These are phyloP conservation scores for Malania oleifera DNA, from an alignment of 164 flowering plant species.

Conservation along the genomic window DNA sequence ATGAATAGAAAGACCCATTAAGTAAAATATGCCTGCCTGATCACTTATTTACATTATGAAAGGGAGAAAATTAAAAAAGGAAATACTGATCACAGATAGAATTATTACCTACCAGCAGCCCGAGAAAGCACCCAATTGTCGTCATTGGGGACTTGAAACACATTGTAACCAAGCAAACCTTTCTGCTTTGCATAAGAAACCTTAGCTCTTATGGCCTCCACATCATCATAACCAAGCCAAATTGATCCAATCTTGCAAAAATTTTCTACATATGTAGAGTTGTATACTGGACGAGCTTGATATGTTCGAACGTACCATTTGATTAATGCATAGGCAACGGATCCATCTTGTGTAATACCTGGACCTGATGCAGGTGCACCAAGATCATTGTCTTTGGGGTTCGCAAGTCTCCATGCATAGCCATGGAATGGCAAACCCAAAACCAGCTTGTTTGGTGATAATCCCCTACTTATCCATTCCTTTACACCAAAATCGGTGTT, in stretches of 20 bases:
- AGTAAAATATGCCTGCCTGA: no score
- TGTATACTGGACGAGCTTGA: constrained; percentile 6
- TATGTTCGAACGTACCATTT: constrained; percentile 13
- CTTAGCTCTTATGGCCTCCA: constrained; percentile 22
- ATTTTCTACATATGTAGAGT: constrained; percentile 21
- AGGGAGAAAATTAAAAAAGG: no score
- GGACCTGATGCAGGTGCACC: constrained; percentile 22
- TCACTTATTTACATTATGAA: no score
- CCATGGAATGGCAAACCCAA: constrained; percentile 37
- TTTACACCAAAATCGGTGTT: constrained; percentile 29
- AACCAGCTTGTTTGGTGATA: constrained; percentile 23
- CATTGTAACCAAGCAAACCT: constrained; percentile 33
- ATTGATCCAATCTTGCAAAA: constrained; percentile 23
- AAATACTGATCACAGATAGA: no score
- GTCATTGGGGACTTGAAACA: constrained; percentile 26
- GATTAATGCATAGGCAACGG: constrained; percentile 15
- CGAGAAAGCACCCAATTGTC: constrained; percentile 34
- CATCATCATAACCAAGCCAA: constrained; percentile 42
- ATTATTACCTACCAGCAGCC: constrained; percentile 20
- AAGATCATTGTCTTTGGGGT: constrained; percentile 14
- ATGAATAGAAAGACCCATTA: no score
- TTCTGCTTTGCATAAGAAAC: constrained; percentile 34
- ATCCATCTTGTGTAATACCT: not conserved
- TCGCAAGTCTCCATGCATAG: constrained; percentile 30
- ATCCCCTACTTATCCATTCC: constrained; percentile 35